Conservation (phyloP, 768 basidiomycete genomes). For the Ramaria sp. region DNA sequence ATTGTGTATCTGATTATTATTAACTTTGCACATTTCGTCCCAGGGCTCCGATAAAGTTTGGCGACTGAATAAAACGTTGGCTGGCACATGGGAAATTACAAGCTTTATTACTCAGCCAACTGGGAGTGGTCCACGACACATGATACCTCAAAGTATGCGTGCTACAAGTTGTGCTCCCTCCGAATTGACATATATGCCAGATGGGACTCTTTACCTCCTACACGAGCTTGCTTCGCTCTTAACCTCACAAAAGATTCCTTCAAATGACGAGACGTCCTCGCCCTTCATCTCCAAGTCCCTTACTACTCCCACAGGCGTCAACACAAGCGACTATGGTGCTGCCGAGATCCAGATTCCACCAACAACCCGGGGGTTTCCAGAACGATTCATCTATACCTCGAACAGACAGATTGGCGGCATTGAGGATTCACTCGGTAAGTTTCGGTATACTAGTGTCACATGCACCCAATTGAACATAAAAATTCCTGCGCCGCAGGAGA, state of each 20-base stretch:
- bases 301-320: constrained; percentile 15
- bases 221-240: constrained; percentile 49
- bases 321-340: constrained; percentile 32
- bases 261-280: constrained; percentile 35
- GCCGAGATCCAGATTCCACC: constrained; percentile 55
- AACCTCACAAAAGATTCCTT: constrained; percentile 45
- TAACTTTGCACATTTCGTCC: not conserved
- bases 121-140: constrained; percentile 57
- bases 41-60: constrained; percentile 66
- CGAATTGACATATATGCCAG: constrained; percentile 18
- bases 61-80: constrained; percentile 37
- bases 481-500: constrained; percentile 21
- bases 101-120: constrained; percentile 48
- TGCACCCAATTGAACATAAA: no score
- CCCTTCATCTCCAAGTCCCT: constrained; percentile 42
- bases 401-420: constrained; percentile 47
- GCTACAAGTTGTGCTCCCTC: not conserved
- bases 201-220: constrained; percentile 37
- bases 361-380: constrained; percentile 33
- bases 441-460: not conserved
- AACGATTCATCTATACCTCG: constrained; percentile 51
- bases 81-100: constrained; percentile 41
- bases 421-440: constrained; percentile 33
- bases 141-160: constrained; percentile 23
- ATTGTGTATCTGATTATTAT: not conserved